Base-by-base conservation (phyloP, 768 basidiomycete genomes). In the Thelephora aurantiotincta region DNA sequence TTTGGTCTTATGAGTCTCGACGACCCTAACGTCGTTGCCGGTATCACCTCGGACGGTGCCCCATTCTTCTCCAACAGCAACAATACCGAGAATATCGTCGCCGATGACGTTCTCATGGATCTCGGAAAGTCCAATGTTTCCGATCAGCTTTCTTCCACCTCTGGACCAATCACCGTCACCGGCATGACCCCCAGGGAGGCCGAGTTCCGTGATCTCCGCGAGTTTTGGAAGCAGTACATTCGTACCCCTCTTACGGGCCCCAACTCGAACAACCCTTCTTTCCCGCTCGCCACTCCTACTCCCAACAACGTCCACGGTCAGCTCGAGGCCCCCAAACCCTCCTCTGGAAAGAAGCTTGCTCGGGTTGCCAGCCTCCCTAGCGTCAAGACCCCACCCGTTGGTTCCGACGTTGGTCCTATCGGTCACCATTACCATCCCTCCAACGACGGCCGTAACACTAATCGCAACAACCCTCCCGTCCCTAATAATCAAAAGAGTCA, bases 1-100 rank as follows among this genome's bases (percentile, higher is more conserved):
- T 87, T 89, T 57, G 85, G 82, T 6, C 68, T 81, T 45, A 74
- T 89, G 78, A 77, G 76, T 16, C 69, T 89, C 45, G 84, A 86
- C 48, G 85, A 88, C 56, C 75, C 78, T 1, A 72, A 72, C 47
- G 77, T 80, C 6, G 67, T 86, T 34, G 77, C 81, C 0, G 74
- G 79, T 2, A 66, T 84, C 43, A 60, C 76, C 1, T 60, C 59
- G 3, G 79, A 80, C 49, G 74, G 70, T 5, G 68, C 73, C 12
- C 77, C 81, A 0, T 85, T 85, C 68, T 86, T 85, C 59, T 65
- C 66, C 35, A 47, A 45, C 20, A 46, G 33, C 35, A 26, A 47
- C 56, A 18, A 43, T 48, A 11, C 48, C 26, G 33, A 46, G 55
- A 35, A 49, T 14, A 33, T 30, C 16, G 48, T 50, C 41, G 54